Evolutionary conservation across 352 stramenopile species (phyloP), one percentile per base, ranked within the genome.

Genomic region (Phytophthora pisi): DNA sequence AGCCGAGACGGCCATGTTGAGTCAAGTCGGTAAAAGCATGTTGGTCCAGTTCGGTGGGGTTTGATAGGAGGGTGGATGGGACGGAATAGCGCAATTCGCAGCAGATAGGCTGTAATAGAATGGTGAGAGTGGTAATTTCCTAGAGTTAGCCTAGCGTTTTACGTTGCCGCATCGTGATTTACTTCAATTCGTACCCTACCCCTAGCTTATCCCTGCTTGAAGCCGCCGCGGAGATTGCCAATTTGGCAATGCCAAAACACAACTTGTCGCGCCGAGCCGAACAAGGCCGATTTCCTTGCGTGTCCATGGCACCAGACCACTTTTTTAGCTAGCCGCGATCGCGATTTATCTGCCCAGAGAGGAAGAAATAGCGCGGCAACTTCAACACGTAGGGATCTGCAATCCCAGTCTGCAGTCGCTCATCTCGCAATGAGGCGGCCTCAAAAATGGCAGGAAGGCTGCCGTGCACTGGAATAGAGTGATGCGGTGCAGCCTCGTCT

Each of bases 1-100:
- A 38, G 31, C 31, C 31, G 31, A 20, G 20, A 20, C 1, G 20
- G 20, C 1, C 28, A 34, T 8, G 5, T 34, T 13, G 10, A 36
- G 7, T 36, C 30, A 36, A 34, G 28, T 8, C 28, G 28, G 28
- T 8, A 34, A 34, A 34, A 34, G 9, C 13, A n/a, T n/a, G 15
- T 45, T 45, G 38, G 38, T 45, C 15, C 15, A 5, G 38, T 45
- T 45, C 38, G 38, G 38, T 45, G 38, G 38, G 38, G 38, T 18
- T 45, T 65, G 60, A 67, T 56, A 42, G 46, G n/a, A 38, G 2
- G 50, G 18, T 30, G 16, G 59, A 60, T 54, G 59, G 50, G 58
- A 56, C 5, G 15, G n/a, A 42, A 38, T 56, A 40, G 20, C 24
- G 3, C 34, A 64, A 53, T 31, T 47, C 30, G n/a, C 31, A 20